Evolutionary conservation across 106 monocot genomes (phyloP), one percentile per base, ranked within the genome.

Genomic region (Vanilla planifolia): DNA sequence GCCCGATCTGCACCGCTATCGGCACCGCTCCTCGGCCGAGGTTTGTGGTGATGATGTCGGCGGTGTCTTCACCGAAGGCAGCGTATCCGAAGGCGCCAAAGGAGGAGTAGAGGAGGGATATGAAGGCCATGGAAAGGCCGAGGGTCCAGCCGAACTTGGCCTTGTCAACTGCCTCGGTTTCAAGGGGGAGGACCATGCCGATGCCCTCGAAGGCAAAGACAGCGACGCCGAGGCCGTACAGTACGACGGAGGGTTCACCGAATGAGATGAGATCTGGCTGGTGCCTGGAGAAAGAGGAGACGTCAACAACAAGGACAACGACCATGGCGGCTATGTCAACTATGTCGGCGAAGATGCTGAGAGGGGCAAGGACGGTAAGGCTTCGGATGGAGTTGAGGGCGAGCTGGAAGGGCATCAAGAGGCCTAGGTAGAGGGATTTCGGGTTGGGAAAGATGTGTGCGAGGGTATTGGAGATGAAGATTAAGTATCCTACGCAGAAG

Each of bases 271-370:
- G 41, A 15, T 64, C 34, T 2, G 27, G 56, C 26, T 43, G 25
- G 2, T 19, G 35, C 14, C 53, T 14, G 5, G 70, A 24, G 57
- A 48, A 57, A 2, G 34, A 7, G 63, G 52, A 7, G 25, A 67
- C 30, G 53, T 83, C 83, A 29, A 78, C 71, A 39, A 48, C 74
- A 20, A 83, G 48, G 41, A 83, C 83, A 44, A 83, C 73, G 4
- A 71, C 78, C 83, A 83, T 83, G 43, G 83, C 78, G 16, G 74
- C 78, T 29, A 83, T 70, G 56, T 83, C 83, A 50, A 83, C 77
- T 53, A 82, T 36, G 69, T 83, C 83, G 52, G 83, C 78, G 59
- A 83, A 83, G 60, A 83, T 78, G 73, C 83, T 83, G 33, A 78
- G 44, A 1, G 83, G 83, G 17, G 83, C 78, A 43, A 83, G 78